Percentiles rank a stretch among this genome's conserved stretches.
Evolutionary conservation across 2,329 filamentous ascomycete species (phyloP).

Genomic region (Ophiosphaerella narmari): DNA sequence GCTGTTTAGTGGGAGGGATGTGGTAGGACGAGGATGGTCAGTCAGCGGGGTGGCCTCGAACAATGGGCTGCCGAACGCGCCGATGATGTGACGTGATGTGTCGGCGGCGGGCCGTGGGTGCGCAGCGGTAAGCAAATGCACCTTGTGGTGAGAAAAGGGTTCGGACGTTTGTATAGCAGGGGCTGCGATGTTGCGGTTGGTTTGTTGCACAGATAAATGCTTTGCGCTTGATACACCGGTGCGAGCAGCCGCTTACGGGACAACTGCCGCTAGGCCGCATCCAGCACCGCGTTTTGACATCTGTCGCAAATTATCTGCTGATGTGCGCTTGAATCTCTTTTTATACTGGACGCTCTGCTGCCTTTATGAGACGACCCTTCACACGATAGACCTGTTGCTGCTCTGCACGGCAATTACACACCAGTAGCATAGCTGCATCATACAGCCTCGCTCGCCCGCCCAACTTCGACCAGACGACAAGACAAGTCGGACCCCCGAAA

Average conservation of each 20-base stretch:
- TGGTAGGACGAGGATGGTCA: slow-evolving; percentile 5
- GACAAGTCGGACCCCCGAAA: slow-evolving; percentile 3
- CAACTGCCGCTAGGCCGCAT: slow-evolving; percentile 25
- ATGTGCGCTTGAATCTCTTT: slow-evolving; percentile 15
- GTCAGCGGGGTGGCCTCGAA: slow-evolving; percentile 17
- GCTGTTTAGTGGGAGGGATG: not conserved
- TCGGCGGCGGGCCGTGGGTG: too few relatives aligned
- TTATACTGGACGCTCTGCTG: slow-evolving; percentile 1
- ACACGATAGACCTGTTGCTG: not conserved
- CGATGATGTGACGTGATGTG: slow-evolving; percentile 8
- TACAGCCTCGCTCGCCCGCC: too few relatives aligned
- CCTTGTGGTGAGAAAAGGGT: too few relatives aligned
- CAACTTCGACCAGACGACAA: too few relatives aligned
- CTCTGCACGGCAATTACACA: too few relatives aligned
- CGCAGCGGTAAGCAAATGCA: too few relatives aligned
- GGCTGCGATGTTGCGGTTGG: too few relatives aligned
- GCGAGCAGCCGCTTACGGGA: slow-evolving; percentile 7
- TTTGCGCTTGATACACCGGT: too few relatives aligned
- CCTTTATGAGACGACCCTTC: not conserved
- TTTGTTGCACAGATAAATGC: too few relatives aligned
- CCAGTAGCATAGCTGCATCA: too few relatives aligned
- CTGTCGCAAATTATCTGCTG: slow-evolving; percentile 38
- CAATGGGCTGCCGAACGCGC: slow-evolving; percentile 18
- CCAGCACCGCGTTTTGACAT: slow-evolving; percentile 28
- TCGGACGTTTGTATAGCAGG: too few relatives aligned